A percentile compares a stretch with the other conserved stretches of the same genome.
These are phyloP conservation scores for Neoboletus magnificus DNA, from an alignment of 768 basidiomycete genomes.

Conservation along the genomic window DNA sequence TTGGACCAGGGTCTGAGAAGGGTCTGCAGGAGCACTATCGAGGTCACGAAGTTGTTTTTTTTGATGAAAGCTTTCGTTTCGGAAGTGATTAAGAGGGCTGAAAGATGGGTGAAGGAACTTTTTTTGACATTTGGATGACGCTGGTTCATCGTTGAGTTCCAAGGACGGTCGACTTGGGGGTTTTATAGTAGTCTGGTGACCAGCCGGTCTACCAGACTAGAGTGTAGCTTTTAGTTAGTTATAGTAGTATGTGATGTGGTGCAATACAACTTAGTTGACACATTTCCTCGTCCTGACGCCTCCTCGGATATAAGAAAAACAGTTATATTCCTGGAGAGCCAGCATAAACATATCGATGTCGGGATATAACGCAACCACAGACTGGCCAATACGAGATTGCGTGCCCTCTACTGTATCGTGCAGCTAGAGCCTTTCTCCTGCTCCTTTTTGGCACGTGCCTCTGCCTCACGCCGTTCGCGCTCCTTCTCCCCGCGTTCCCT, in stretches of 20 bases:
- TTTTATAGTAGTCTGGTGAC: not conserved
- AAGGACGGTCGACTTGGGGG: not conserved
- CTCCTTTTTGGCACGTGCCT: not conserved
- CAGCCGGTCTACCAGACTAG: too few species aligned
- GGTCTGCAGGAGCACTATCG: too few species aligned
- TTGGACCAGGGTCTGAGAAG: too few species aligned
- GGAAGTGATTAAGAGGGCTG: too few species aligned
- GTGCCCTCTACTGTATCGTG: constrained; percentile 5
- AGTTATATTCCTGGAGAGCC: not conserved
- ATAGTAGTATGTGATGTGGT: too few species aligned
- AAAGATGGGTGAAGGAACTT: too few species aligned
- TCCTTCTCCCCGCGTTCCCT: not conserved
- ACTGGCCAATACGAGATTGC: not conserved
- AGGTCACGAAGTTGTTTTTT: too few species aligned
- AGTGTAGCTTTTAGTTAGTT: too few species aligned
- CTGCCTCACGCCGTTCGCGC: not conserved
- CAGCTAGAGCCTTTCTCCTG: not conserved
- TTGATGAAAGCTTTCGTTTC: too few species aligned
- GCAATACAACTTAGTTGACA: too few species aligned
- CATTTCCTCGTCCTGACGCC: too few species aligned
- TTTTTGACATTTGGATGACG: not conserved
- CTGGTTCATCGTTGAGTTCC: not conserved
- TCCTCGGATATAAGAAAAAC: too few species aligned
- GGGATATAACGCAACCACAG: not conserved
- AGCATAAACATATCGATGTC: not conserved